Evolutionary conservation across 345 rosid genomes (phyloP).

Genomic region (Eutrema japonicum): DNA sequence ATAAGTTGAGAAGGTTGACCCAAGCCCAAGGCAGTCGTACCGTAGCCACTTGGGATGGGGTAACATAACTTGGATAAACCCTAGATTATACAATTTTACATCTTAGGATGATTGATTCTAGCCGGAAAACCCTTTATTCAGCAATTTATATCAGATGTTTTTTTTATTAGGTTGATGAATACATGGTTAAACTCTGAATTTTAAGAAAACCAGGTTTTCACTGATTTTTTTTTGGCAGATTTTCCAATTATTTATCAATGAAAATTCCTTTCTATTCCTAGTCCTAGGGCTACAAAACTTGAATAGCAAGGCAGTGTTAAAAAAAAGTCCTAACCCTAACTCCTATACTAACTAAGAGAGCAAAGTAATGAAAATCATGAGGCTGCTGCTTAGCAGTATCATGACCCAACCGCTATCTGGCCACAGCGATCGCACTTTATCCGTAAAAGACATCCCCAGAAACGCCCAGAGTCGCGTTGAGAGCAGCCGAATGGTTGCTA

Average conservation of each 20-base stretch:
- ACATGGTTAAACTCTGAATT: background rate
- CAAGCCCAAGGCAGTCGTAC: too few species aligned
- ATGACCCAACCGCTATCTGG: constrained; percentile 73
- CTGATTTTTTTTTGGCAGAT: background rate
- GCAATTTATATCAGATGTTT: too few species aligned
- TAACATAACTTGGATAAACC: too few species aligned
- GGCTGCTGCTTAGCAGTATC: constrained; percentile 78
- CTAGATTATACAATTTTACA: too few species aligned
- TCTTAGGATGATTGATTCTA: too few species aligned
- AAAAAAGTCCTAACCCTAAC: background rate
- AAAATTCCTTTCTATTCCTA: background rate
- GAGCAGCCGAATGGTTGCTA: constrained; percentile 65
- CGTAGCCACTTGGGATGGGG: too few species aligned
- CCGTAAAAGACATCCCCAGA: constrained; percentile 42
- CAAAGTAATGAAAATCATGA: constrained; percentile 75
- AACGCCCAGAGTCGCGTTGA: constrained; percentile 48
- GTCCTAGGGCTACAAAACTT: constrained; percentile 28
- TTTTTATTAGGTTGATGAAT: too few species aligned
- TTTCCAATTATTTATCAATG: background rate
- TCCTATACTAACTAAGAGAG: constrained; percentile 48
- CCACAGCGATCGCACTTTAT: constrained; percentile 48
- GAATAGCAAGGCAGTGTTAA: constrained; percentile 22
- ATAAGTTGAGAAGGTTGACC: too few species aligned
- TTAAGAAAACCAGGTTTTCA: background rate
- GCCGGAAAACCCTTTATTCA: too few species aligned